Percentiles rank a stretch among this genome's conserved stretches.
These are phyloP conservation scores for Bipolaris zeicola DNA, from an alignment of 2,329 filamentous ascomycete species.

Conservation along the genomic window DNA sequence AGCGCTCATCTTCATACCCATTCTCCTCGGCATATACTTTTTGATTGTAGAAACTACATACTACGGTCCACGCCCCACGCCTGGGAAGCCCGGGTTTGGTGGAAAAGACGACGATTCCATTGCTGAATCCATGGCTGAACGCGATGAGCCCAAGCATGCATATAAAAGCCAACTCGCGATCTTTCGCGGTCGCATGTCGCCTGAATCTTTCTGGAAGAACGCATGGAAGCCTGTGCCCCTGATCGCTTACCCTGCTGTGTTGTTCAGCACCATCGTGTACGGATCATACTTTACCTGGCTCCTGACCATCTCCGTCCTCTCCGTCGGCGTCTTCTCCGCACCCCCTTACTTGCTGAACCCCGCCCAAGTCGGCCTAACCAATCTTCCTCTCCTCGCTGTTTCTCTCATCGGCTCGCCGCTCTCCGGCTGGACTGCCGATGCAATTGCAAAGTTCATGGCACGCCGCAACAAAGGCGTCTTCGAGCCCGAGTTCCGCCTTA, in stretches of 20 bases:
- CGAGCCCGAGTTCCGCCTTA: slow-evolving; percentile 82
- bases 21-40: slow-evolving; percentile 53
- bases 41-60: slow-evolving; percentile 54
- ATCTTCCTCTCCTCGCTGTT: slow-evolving; percentile 82
- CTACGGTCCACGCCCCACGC: slow-evolving; percentile 26
- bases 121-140: slow-evolving; percentile 15
- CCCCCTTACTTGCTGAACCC: slow-evolving; percentile 83
- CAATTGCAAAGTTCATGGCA: slow-evolving; percentile 72
- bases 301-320: slow-evolving; percentile 82
- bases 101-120: slow-evolving; percentile 33
- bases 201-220: slow-evolving; percentile 43
- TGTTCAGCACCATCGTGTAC: slow-evolving; percentile 70
- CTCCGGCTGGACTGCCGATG: slow-evolving; percentile 75
- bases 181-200: slow-evolving; percentile 37
- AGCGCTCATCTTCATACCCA: slow-evolving; percentile 50
- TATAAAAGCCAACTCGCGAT: slow-evolving; percentile 34
- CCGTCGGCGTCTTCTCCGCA: slow-evolving; percentile 84
- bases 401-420: slow-evolving; percentile 76
- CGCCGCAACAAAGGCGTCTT: slow-evolving; percentile 79
- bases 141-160: slow-evolving; percentile 27
- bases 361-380: slow-evolving; percentile 75
- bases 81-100: slow-evolving; percentile 25
- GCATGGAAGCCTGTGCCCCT: slow-evolving; percentile 70
- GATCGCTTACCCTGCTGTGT: slow-evolving; percentile 80
- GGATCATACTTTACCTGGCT: slow-evolving; percentile 65